These are phyloP conservation scores for Epichloe uncinata DNA, from an alignment of 2,329 filamentous ascomycete genomes.

Conservation along the genomic window DNA sequence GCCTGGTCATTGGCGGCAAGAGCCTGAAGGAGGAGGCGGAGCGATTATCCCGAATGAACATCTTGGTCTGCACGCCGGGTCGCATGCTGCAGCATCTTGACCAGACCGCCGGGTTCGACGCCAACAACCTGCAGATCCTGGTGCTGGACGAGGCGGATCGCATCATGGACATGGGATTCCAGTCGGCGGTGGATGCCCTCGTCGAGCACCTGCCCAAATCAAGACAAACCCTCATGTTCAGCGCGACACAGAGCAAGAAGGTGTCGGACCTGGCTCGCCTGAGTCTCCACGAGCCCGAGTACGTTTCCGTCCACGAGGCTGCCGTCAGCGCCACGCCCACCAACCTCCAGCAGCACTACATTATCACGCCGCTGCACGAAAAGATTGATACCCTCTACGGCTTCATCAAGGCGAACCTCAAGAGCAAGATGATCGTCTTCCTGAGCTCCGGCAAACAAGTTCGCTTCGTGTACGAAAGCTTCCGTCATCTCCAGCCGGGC, in stretches of 20 bases:
- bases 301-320: constrained; percentile 83
- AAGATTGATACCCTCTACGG: constrained; percentile 89
- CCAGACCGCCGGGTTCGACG: constrained; percentile 80
- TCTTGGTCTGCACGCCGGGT: constrained; percentile 87
- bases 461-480: constrained; percentile 86
- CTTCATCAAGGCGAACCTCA: constrained; percentile 82
- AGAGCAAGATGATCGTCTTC: constrained; percentile 91
- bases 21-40: constrained; percentile 77
- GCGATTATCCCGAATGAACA: constrained; percentile 83
- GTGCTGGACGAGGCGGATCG: constrained; percentile 93
- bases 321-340: constrained; percentile 68
- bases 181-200: constrained; percentile 79
- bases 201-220: constrained; percentile 77
- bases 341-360: constrained; percentile 81
- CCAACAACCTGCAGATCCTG: constrained; percentile 81
- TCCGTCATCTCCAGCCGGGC: constrained; percentile 87
- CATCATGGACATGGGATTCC: constrained; percentile 97
- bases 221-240: constrained; percentile 88
- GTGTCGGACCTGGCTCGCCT: constrained; percentile 84
- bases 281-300: constrained; percentile 82
- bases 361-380: constrained; percentile 69
- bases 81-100: constrained; percentile 93
- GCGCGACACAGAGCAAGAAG: constrained; percentile 88
- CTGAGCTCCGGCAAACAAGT: constrained; percentile 93
- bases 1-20: constrained; percentile 88